A percentile compares a stretch with the other conserved stretches of the same genome.
These are phyloP conservation scores for Pythium sp. DNA, from an alignment of 352 stramenopile genomes.

Conservation along the genomic window DNA sequence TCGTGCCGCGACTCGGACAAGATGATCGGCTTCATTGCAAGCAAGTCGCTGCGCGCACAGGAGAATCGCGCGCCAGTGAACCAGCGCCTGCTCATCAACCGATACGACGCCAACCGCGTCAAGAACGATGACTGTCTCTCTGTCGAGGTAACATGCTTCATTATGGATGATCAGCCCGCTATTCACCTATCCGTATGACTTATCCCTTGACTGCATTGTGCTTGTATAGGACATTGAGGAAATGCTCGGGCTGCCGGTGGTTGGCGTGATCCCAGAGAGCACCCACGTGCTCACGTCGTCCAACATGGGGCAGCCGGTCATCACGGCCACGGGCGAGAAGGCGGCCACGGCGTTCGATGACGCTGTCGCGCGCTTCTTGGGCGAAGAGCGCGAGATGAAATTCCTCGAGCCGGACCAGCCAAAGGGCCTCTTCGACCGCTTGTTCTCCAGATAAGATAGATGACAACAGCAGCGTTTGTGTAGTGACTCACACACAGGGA, in stretches of 20 bases:
- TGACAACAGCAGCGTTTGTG: neutral
- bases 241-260: constrained; percentile 87
- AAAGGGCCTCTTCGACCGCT: constrained; percentile 72
- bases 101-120: constrained; percentile 89
- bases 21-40: constrained; percentile 94
- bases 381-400: constrained; percentile 82
- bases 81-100: constrained; percentile 88
- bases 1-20: constrained; percentile 93
- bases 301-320: constrained; percentile 92
- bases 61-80: constrained; percentile 70
- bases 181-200: neutral
- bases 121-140: constrained; percentile 88
- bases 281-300: constrained; percentile 90
- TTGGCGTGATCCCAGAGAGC: constrained; percentile 90
- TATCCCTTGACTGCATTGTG: neutral
- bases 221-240: constrained; percentile 85
- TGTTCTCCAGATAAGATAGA: constrained; percentile 50
- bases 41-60: constrained; percentile 83
- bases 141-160: constrained; percentile 51
- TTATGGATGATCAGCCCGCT: neutral
- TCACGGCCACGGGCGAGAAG: constrained; percentile 69
- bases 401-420: constrained; percentile 85
- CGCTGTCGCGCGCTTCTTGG: constrained; percentile 89
- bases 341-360: constrained; percentile 84
- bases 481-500: neutral